These are phyloP conservation scores for Annulohypoxylon nitens DNA, from an alignment of 495 filamentous ascomycete genomes.

Conservation along the genomic window DNA sequence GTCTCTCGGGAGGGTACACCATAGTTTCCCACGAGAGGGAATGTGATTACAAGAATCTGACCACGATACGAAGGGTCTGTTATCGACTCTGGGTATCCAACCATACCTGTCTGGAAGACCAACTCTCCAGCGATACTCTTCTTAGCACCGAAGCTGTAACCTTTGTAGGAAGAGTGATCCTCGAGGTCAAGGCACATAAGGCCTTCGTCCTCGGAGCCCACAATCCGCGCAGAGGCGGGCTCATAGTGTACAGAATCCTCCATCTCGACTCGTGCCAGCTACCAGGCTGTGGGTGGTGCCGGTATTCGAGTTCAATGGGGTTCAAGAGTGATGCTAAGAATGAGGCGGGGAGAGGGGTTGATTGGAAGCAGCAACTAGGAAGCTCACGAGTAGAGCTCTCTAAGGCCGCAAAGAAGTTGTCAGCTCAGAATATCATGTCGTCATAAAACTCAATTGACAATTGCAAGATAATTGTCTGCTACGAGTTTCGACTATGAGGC, in stretches of 20 bases:
- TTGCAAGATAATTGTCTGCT: constrained; percentile 26
- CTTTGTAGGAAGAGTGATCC: constrained; percentile 89
- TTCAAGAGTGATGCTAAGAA: constrained; percentile 2
- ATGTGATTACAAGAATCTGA: constrained; percentile 91
- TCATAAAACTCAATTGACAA: constrained; percentile 26
- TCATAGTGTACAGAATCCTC: constrained; percentile 63
- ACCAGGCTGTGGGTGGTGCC: constrained; percentile 21
- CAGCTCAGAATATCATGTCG: constrained; percentile 43
- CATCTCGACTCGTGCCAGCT: constrained; percentile 32
- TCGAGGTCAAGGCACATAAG: constrained; percentile 87
- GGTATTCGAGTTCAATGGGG: constrained; percentile 4
- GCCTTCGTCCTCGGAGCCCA: constrained; percentile 63
- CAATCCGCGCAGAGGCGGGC: constrained; percentile 67
- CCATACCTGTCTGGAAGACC: constrained; percentile 99
- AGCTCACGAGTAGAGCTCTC: constrained; percentile 44
- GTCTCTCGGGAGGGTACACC: constrained; percentile 89
- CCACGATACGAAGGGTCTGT: constrained; percentile 94
- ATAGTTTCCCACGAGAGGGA: constrained; percentile 93
- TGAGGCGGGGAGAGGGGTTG: constrained; percentile 24
- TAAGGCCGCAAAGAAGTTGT: constrained; percentile 36
- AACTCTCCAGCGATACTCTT: constrained; percentile 95
- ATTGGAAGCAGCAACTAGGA: constrained; percentile 41
- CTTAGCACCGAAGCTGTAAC: constrained; percentile 93
- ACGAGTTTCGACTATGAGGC: constrained; percentile 21
- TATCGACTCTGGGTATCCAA: constrained; percentile 95